Evolutionary conservation across 768 basidiomycete species (phyloP).

Genomic region (Leucogyrophana mollusca): DNA sequence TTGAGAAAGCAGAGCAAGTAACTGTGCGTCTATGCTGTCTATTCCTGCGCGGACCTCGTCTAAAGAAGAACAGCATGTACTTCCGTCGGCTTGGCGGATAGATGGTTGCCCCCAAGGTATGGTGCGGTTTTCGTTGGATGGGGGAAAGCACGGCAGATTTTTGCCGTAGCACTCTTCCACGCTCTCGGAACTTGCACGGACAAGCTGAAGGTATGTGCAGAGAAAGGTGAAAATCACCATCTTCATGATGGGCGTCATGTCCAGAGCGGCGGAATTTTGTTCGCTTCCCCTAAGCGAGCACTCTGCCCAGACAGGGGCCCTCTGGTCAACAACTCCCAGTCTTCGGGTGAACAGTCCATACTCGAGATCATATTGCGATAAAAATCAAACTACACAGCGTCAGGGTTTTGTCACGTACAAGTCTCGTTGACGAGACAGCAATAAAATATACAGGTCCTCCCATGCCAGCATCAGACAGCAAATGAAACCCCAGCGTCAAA

Average conservation of each 20-base stretch:
- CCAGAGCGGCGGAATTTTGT: no score
- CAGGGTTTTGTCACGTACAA: no score
- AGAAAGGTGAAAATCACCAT: no score
- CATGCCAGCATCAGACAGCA: constrained; percentile 1
- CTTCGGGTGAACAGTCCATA: no score
- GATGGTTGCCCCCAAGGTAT: background rate
- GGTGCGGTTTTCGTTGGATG: background rate
- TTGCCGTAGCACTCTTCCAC: background rate
- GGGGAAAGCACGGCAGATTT: background rate
- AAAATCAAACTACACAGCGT: no score
- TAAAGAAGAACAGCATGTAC: background rate
- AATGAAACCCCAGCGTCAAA: constrained; percentile 44
- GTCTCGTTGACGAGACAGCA: background rate
- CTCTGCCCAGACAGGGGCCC: no score
- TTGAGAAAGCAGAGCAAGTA: background rate
- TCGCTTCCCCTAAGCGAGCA: no score
- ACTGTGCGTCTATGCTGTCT: background rate
- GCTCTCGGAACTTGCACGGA: no score
- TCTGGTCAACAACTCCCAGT: no score
- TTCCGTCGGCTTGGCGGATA: background rate
- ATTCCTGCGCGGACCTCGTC: background rate
- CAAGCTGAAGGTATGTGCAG: no score
- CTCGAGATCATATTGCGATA: no score
- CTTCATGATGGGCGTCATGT: no score
- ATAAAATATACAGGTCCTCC: background rate